Conservation (phyloP, 257 asterid genomes). For the Dorcoceras hygrometricum region DNA sequence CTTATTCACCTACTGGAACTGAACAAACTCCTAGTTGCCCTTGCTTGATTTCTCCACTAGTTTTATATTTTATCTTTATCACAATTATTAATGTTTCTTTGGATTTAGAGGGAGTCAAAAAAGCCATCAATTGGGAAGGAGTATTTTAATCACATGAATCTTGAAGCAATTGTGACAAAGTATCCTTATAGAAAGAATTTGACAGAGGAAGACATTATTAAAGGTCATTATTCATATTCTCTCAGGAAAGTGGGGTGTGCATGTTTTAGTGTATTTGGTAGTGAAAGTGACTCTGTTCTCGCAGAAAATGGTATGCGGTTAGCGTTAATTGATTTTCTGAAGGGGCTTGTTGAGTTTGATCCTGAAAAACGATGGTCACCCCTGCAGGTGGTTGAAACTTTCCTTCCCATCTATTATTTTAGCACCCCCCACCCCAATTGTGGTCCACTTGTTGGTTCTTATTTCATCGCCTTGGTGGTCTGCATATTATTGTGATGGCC, state of each 20-base stretch:
- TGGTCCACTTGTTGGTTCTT: conserved; percentile 19
- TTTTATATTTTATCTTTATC: conserved; percentile 21
- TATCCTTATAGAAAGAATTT: conserved; percentile 84
- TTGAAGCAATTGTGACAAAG: conserved; percentile 75
- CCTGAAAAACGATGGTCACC: conserved; percentile 99
- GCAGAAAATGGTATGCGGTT: conserved; percentile 79
- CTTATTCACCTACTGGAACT: conserved; percentile 17
- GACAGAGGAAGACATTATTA: conserved; percentile 62
- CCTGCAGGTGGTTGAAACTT: conserved; percentile 61
- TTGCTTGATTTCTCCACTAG: conserved; percentile 15
- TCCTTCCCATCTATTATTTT: conserved; percentile 13
- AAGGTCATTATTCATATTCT: conserved; percentile 51
- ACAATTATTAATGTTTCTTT: conserved; percentile 23
- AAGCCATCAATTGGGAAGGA: conserved; percentile 94
- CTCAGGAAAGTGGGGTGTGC: conserved; percentile 17
- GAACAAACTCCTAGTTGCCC: conserved; percentile 10
- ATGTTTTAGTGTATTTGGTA: conserved; percentile 22
- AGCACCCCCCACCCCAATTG: conserved; percentile 17
- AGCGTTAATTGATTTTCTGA: conserved; percentile 89
- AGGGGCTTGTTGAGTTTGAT: conserved; percentile 96
- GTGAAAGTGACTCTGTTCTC: conserved; percentile 25
- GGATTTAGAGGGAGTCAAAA: conserved; percentile 74
- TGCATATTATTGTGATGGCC: not conserved
- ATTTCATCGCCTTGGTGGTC: conserved; percentile 17
- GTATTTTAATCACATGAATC: conserved; percentile 84